phyloP scores from a whole-genome alignment of 1,139 yeast species.

The Scheffersomyces cryptocercus region DNA sequence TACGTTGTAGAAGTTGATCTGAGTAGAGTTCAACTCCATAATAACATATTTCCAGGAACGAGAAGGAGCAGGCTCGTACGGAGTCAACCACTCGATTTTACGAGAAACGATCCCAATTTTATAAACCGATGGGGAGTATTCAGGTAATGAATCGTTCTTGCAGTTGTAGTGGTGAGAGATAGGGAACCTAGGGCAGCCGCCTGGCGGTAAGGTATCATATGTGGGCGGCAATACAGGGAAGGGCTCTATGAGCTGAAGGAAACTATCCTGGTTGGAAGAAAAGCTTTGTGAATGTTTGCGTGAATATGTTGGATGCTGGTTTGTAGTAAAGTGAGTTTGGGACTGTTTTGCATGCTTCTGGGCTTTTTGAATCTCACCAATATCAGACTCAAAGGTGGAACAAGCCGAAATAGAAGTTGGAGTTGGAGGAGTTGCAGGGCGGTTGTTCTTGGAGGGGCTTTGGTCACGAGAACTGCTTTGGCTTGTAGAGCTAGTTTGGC shows the following conservation, averaged over 20 bases:
- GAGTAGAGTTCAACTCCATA: conserved; percentile 74
- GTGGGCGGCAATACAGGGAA: conserved; percentile 51
- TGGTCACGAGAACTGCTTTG: background rate
- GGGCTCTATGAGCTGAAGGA: conserved; percentile 49
- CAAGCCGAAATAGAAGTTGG: background rate
- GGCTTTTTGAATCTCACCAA: background rate
- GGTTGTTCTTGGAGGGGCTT: background rate
- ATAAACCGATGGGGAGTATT: conserved; percentile 56
- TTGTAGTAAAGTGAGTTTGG: background rate
- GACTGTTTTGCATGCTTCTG: background rate
- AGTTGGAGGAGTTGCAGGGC: background rate
- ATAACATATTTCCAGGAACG: conserved; percentile 66
- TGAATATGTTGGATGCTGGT: too few species aligned
- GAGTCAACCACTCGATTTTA: conserved; percentile 67
- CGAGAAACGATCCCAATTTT: conserved; percentile 53
- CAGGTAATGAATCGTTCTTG: conserved; percentile 44
- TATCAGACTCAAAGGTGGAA: background rate
- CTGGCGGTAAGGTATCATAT: conserved; percentile 46
- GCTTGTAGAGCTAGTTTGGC: background rate
- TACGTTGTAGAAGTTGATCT: conserved; percentile 59
- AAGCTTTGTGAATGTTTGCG: too few species aligned
- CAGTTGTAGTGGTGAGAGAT: conserved; percentile 20
- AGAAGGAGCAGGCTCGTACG: conserved; percentile 60
- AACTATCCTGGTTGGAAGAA: conserved; percentile 11
- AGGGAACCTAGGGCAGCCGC: conserved; percentile 55